Base-by-base conservation (phyloP, 169 alveolate species). In the Theileria sp. region DNA sequence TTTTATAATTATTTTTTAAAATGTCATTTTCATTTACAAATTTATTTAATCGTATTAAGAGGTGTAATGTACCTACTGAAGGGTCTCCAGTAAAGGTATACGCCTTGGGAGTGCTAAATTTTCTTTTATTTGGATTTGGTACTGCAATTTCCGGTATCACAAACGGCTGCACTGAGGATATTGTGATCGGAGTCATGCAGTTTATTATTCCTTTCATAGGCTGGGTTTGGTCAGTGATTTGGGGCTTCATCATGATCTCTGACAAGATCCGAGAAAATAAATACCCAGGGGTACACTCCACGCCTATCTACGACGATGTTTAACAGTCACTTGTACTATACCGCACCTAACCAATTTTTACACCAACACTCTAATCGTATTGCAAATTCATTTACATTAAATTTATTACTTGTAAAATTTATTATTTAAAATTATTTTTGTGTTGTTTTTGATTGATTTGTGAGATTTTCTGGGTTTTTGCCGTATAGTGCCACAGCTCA, bases 221-320 rank as follows among this genome's bases (percentile, higher is more conserved):
- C 21, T 92, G 96, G 96, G 38, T 88, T 34, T 92, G 96, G 96
- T 87, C 96, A 2, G 72, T 92, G 7, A 83, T 87, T 38, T 92
- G 96, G 96, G 96, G 96, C 9, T 70, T 92, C 50, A 44, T 87
- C 7, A 92, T 92, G n/a, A 83, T 92, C n/a, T 67, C 66, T 3
- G 65, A 76, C 23, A 88, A 85, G 25, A 1, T 34, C 25, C 30
- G 56, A n/a, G 77, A 74, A 4, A 1, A 0, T 7, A 69, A 60
- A 69, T 13, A 51, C 54, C 54, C 12, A 44, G 54, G 54, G 1
- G 12, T 15, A 0, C 19, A 44, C 54, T 7, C 54, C 12, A 44
- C 54, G 17, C 54, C 15, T 2, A 44, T 44, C 54, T 44, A 44
- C 17, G 54, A 44, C 8, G 17, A 44, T 2, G 54, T 44, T 44